These are phyloP conservation scores for Dryadomyces quercivorus DNA, from an alignment of 2,329 filamentous ascomycete genomes.

Conservation along the genomic window DNA sequence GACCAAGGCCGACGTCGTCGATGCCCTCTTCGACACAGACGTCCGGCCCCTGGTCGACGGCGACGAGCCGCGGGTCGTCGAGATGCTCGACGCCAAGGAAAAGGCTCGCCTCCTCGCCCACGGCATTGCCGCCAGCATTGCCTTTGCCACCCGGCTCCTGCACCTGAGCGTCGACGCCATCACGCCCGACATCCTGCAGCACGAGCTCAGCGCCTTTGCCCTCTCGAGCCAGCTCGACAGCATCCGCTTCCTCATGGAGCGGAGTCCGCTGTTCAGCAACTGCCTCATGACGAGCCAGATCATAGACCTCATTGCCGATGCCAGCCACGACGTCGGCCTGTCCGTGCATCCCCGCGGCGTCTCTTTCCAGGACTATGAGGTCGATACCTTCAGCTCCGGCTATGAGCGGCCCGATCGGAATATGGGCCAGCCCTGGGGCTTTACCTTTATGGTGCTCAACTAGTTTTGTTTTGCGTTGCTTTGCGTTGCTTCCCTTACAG, in stretches of 20 bases:
- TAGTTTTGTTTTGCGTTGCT: constrained; percentile 8
- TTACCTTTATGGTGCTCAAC: constrained; percentile 25
- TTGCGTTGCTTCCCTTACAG: too few species aligned
- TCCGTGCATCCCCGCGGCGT: neutral
- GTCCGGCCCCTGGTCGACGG: constrained; percentile 20
- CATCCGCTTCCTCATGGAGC: constrained; percentile 20
- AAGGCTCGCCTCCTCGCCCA: constrained; percentile 22
- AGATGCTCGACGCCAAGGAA: constrained; percentile 19
- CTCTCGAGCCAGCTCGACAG: constrained; percentile 17
- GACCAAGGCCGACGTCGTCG: constrained; percentile 16
- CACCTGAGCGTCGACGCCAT: constrained; percentile 9
- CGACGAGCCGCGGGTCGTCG: constrained; percentile 15
- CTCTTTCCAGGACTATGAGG: constrained; percentile 14
- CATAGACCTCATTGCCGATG: constrained; percentile 19
- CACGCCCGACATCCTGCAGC: constrained; percentile 13
- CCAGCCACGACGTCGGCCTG: constrained; percentile 15
- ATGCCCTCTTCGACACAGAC: constrained; percentile 22
- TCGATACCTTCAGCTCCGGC: constrained; percentile 16
- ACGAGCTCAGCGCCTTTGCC: constrained; percentile 20
- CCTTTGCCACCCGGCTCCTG: constrained; percentile 17
- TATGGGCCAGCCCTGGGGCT: constrained; percentile 24
- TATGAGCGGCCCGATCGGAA: constrained; percentile 20
- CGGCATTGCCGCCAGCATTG: constrained; percentile 22
- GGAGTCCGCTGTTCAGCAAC: constrained; percentile 18
- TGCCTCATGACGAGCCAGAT: constrained; percentile 22